Percentiles rank a stretch among this genome's conserved stretches.
Conservation (phyloP, 2,329 filamentous ascomycete genomes). For the Pseudopyrenochaeta lycopersici region DNA sequence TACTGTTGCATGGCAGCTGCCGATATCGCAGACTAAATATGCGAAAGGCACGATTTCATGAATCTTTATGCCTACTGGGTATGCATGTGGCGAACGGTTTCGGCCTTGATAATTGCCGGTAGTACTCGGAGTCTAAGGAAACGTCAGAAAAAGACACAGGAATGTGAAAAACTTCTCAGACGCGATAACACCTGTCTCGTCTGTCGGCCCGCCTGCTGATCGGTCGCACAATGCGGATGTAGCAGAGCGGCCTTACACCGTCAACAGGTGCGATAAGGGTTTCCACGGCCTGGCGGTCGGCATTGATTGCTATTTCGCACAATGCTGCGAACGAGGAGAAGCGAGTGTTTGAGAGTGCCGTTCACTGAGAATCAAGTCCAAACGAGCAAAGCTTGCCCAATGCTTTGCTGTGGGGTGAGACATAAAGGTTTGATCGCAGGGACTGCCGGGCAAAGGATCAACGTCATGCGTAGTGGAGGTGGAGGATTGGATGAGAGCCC, state of each 20-base stretch:
- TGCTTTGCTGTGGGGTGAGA: slow-evolving; percentile 1
- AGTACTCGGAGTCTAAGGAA: slow-evolving; percentile 12
- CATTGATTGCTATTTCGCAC: slow-evolving; percentile 10
- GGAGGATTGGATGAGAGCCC: slow-evolving; percentile 21
- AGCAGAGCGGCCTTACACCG: not conserved
- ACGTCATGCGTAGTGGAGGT: slow-evolving; percentile 15
- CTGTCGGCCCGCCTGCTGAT: slow-evolving; percentile 1
- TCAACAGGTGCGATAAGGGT: slow-evolving; percentile 18
- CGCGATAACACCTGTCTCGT: not conserved
- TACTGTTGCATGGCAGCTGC: slow-evolving; percentile 16
- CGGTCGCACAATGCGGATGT: not conserved
- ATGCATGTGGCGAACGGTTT: slow-evolving; percentile 6
- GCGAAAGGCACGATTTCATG: slow-evolving; percentile 8
- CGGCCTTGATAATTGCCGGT: slow-evolving; percentile 8
- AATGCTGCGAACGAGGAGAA: slow-evolving; percentile 1
- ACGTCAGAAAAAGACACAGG: slow-evolving; percentile 10
- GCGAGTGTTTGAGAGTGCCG: not conserved
- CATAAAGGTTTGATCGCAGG: slow-evolving; percentile 5
- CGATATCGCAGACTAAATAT: slow-evolving; percentile 23
- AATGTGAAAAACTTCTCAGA: not conserved
- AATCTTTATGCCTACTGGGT: slow-evolving; percentile 11
- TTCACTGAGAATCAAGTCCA: not conserved
- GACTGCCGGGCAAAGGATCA: slow-evolving; percentile 13
- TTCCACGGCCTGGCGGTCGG: slow-evolving; percentile 20
- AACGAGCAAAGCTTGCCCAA: slow-evolving; percentile 10